A percentile compares a stretch with the other conserved stretches of the same genome.
Evolutionary conservation across 2,329 filamentous ascomycete genomes (phyloP).

Genomic region (Hymenoscyphus linearis): DNA sequence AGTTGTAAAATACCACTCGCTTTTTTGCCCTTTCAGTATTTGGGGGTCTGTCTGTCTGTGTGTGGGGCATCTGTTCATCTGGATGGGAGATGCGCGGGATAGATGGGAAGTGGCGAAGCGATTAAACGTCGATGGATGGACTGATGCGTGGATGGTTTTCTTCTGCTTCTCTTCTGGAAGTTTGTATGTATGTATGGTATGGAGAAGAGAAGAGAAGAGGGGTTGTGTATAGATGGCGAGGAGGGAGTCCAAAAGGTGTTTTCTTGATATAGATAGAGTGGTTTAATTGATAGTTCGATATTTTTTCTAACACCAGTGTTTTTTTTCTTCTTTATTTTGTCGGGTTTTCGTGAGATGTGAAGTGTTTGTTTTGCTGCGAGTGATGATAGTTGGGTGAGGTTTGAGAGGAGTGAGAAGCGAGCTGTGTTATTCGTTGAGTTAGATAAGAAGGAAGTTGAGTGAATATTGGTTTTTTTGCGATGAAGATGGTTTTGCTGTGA

Average conservation of each 20-base stretch:
- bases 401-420: not conserved
- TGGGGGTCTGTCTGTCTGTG: not conserved
- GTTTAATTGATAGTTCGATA: slow-evolving; percentile 16
- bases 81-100: slow-evolving; percentile 4
- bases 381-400: too few species aligned
- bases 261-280: slow-evolving; percentile 15
- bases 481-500: too few species aligned
- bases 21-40: not conserved
- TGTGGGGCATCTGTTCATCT: slow-evolving; percentile 3
- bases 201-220: not conserved
- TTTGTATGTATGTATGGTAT: not conserved
- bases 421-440: slow-evolving; percentile 14
- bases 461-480: too few species aligned
- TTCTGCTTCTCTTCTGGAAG: too few species aligned
- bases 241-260: not conserved
- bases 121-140: not conserved
- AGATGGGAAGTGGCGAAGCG: not conserved
- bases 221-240: not conserved
- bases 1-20: slow-evolving; percentile 12
- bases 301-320: too few species aligned
- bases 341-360: not conserved
- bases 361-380: too few species aligned
- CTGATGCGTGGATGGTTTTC: not conserved
- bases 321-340: too few species aligned
- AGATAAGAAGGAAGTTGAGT: not conserved